Conservation (phyloP, 768 basidiomycete genomes). For the Lanmaoa pseudosensibilis region DNA sequence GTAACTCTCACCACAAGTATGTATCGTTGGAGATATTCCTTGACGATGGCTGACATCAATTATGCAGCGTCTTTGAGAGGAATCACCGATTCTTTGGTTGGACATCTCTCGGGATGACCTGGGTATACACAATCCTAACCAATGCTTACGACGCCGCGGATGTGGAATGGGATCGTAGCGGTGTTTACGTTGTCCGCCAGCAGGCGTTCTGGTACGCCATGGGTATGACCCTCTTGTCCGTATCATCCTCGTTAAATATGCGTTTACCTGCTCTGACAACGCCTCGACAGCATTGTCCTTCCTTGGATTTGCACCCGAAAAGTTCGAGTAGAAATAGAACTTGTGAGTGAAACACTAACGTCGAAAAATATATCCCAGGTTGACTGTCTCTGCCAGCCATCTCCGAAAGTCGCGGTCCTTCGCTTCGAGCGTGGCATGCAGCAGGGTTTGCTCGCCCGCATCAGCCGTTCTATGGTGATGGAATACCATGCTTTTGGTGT, state of each 20-base stretch:
- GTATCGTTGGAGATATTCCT: conserved; percentile 19
- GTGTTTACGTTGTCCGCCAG: conserved; percentile 54
- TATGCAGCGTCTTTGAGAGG: conserved; percentile 68
- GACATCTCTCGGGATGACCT: conserved; percentile 55
- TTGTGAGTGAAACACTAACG: conserved; percentile 45
- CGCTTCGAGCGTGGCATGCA: conserved; percentile 84
- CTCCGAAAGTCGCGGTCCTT: conserved; percentile 74
- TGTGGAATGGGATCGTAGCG: conserved; percentile 56
- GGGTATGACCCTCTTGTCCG: conserved; percentile 73
- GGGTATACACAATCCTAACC: conserved; percentile 67
- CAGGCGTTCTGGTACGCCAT: conserved; percentile 79
- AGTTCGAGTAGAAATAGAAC: conserved; percentile 71
- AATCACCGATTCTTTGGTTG: conserved; percentile 81
- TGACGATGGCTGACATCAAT: neutral
- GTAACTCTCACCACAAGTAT: conserved; percentile 80
- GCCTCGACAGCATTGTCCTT: conserved; percentile 52
- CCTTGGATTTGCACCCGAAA: conserved; percentile 78
- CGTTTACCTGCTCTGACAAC: neutral
- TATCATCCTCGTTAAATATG: conserved; percentile 6
- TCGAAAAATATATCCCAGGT: neutral
- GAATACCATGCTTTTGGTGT: conserved; percentile 85
- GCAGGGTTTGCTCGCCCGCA: conserved; percentile 72
- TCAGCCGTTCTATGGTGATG: conserved; percentile 71
- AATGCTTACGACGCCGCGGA: conserved; percentile 60
- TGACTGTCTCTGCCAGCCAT: conserved; percentile 50